Evolutionary conservation across 2,329 filamentous ascomycete genomes (phyloP).

Genomic region (Apiospora hydei): DNA sequence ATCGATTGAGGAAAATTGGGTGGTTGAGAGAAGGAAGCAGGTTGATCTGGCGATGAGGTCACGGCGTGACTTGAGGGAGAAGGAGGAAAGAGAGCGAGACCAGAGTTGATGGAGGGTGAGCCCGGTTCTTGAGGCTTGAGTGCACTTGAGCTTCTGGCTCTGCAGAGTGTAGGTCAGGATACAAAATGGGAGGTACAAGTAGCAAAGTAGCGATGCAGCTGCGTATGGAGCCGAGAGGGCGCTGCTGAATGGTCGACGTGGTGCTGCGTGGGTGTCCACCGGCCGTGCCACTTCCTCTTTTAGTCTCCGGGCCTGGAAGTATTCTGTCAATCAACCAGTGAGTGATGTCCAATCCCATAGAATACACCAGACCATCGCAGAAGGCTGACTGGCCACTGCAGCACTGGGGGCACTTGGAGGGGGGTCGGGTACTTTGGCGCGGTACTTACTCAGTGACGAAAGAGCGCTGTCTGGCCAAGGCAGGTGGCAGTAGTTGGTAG

Average conservation of each 20-base stretch:
- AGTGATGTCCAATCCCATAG: slow-evolving; percentile 19
- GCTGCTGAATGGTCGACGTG: neutral
- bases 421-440: neutral
- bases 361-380: slow-evolving; percentile 17
- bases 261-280: slow-evolving; percentile 5
- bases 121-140: slow-evolving; percentile 23
- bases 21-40: slow-evolving; percentile 13
- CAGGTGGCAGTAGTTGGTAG: too few relatives aligned
- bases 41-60: slow-evolving; percentile 24
- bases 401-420: neutral
- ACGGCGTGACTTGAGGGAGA: slow-evolving; percentile 24
- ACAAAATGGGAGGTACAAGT: neutral
- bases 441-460: neutral
- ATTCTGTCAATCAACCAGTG: slow-evolving; percentile 16
- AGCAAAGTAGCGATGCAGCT: neutral
- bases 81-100: neutral
- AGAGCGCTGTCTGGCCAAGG: neutral
- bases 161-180: neutral
- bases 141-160: slow-evolving; percentile 8
- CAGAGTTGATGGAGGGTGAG: slow-evolving; percentile 23
- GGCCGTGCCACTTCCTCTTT: slow-evolving; percentile 14
- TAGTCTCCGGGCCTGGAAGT: slow-evolving; percentile 6
- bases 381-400: slow-evolving; percentile 3
- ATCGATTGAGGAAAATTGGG: neutral
- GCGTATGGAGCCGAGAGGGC: slow-evolving; percentile 10